Base-by-base conservation (phyloP, 768 basidiomycete genomes). In the Peribolospora baueri region DNA sequence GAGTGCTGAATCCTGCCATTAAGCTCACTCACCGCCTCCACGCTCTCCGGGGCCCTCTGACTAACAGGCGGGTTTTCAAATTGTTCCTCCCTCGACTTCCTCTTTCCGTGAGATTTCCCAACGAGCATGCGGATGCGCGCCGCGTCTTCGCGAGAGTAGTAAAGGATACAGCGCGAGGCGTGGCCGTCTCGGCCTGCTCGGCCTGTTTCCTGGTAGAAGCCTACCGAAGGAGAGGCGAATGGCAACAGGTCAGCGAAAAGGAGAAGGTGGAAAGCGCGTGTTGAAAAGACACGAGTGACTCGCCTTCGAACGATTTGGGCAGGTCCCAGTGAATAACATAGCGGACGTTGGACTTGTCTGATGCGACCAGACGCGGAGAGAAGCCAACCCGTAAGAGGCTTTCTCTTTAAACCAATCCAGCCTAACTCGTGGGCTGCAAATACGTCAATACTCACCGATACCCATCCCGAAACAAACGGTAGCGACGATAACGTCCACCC, bases 301-400 rank as follows among this genome's bases (percentile, higher is more conserved):
- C 36, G 62, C 66, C 65, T 54, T 69, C 68, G 37, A 69, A 66
- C 43, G 62, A 63, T 56, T 65, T 67, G 0, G 68, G 66, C 47
- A 68, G 59, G 53, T 69, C 65, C 45, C 63, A 69, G 50, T 69
- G 68, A 0, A 69, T 57, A 11, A 69, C 67, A 55, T 69, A 69
- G 25, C 68, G 61, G 7, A 69, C 68, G 56, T 69, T 60, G 3
- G 68, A 57, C 50, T 67, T 65, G 56, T 69, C 68, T 36, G 68
- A 64, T 45, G 25, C 25, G 25, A 25, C 25, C 25, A 25, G 25
- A 1, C 25, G 1, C 25, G 25, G 25, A 25, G 25, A 25, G 25
- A 25, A 25, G 25, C 25, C 25, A 25, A 25, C 25, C 25, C 25
- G 25, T 25, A 25, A 25, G 25, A 25, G 25, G 25, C 25, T 25